Evolutionary conservation across 148 eudicot genomes (phyloP).

Genomic region (Rheum nobile): DNA sequence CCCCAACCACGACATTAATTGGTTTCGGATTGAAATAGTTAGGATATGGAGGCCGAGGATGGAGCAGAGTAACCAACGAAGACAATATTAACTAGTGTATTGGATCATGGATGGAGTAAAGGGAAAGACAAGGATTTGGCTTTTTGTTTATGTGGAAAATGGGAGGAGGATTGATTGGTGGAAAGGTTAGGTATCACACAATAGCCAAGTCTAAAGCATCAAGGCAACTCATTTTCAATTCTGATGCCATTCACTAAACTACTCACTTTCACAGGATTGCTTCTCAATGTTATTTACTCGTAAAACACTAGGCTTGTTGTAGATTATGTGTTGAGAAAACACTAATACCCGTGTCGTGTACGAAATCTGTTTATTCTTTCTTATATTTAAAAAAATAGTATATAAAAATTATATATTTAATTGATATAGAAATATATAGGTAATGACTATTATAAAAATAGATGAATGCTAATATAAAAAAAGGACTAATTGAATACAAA

Average conservation of each 20-base stretch:
- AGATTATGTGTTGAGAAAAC: no score
- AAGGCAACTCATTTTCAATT: slow-evolving; percentile 56
- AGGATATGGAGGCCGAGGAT: neutral
- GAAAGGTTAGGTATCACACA: slow-evolving; percentile 50
- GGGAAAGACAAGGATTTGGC: slow-evolving; percentile 10
- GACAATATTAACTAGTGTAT: neutral
- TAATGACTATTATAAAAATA: no score
- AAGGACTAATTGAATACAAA: no score
- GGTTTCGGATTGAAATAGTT: neutral
- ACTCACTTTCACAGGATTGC: no score
- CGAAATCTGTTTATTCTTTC: no score
- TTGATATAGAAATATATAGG: no score
- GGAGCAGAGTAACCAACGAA: neutral
- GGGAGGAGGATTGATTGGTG: slow-evolving; percentile 16
- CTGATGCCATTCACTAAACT: slow-evolving; percentile 6
- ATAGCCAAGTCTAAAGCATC: slow-evolving; percentile 17
- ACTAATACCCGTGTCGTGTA: no score
- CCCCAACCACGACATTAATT: slow-evolving; percentile 32
- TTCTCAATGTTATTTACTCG: no score
- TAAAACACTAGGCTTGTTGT: no score
- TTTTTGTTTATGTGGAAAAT: neutral
- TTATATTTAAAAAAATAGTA: no score
- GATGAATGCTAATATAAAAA: no score
- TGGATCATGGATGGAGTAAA: slow-evolving; percentile 10
- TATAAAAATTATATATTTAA: no score